A percentile compares a stretch with the other conserved stretches of the same genome.
Conservation (phyloP, 2,329 filamentous ascomycete genomes). For the Penicillium sp. region DNA sequence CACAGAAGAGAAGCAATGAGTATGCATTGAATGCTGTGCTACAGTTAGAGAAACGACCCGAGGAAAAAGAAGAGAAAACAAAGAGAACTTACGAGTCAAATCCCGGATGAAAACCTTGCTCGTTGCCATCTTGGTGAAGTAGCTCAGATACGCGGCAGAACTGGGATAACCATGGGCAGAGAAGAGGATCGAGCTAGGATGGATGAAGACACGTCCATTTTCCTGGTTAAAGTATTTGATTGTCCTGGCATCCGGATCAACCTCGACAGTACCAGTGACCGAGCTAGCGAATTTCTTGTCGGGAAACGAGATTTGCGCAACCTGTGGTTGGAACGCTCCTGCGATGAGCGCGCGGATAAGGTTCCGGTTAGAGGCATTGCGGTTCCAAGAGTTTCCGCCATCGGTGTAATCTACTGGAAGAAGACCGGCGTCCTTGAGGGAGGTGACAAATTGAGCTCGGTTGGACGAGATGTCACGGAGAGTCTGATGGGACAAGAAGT, state of each 20-base stretch:
- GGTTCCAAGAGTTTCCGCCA: constrained; percentile 27
- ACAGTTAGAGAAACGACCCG: neutral
- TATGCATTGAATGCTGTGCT: constrained; percentile 74
- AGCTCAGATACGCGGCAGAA: constrained; percentile 75
- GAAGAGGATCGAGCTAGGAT: constrained; percentile 85
- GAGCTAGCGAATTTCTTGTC: constrained; percentile 93
- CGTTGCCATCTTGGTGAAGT: constrained; percentile 89
- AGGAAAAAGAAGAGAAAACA: neutral
- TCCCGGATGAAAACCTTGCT: constrained; percentile 90
- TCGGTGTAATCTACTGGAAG: constrained; percentile 55
- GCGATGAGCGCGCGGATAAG: constrained; percentile 70
- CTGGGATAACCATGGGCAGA: constrained; percentile 74
- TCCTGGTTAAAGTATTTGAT: constrained; percentile 93
- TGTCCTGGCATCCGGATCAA: constrained; percentile 86
- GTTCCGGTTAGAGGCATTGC: constrained; percentile 38
- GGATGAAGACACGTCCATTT: constrained; percentile 85
- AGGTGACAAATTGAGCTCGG: constrained; percentile 77
- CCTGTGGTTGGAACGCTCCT: constrained; percentile 77
- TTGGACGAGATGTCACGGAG: constrained; percentile 87
- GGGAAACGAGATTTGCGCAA: constrained; percentile 87
- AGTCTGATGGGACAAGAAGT: constrained; percentile 80
- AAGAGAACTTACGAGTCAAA: constrained; percentile 70
- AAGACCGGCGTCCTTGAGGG: constrained; percentile 83
- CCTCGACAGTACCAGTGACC: constrained; percentile 82
- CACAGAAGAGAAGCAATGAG: constrained; percentile 82